Base-by-base conservation (phyloP, 2,329 filamentous ascomycete species). In the Monilinia polystroma region DNA sequence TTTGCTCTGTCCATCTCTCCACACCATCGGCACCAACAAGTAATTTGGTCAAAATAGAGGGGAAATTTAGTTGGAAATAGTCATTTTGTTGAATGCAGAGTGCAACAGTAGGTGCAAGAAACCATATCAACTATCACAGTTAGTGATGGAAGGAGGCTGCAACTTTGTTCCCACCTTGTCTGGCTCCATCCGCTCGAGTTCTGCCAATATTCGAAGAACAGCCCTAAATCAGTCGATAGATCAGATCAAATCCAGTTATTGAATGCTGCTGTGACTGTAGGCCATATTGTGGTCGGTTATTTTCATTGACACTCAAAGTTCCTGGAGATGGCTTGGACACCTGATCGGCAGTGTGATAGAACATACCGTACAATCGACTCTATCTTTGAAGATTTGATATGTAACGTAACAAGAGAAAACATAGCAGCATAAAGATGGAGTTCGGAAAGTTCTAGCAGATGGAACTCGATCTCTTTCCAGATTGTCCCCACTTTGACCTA, bases 61-160 rank as follows among this genome's bases (percentile, higher is more conserved):
- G 83, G 2, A 91, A 83, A 67, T 91, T 86, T 0, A 81, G 75
- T 12, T 79, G 77, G 59, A 94, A 82, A 26, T 87, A 85, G 2
- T 80, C 77, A 71, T 81, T 80, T 73, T 93, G 91, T 71, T 94
- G 91, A 7, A 79, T 73, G 66, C 87, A 90, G 0, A 94, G 80
- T 1, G 84, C 79, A 4, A 91, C 83, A 0, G 88, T 93, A 0
- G 90, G 90, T 0, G 87, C 85, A 52, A 92, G 79, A 72, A 93
- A 92, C 91, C 91, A 94, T 12, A 91, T 80, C 4, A 87, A 76
- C 86, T 70, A 75, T 75, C 43, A 41, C 12, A 11, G 35, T 67
- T 45, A 72, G 68, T 18, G 23, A 32, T n/a, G 20, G 10, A 35
- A 23, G 4, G 32, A 56, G 23, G 14, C 16, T 20, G 14, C 20